These are phyloP conservation scores for Aphanocladium album DNA, from an alignment of 2,329 filamentous ascomycete genomes.

Conservation along the genomic window DNA sequence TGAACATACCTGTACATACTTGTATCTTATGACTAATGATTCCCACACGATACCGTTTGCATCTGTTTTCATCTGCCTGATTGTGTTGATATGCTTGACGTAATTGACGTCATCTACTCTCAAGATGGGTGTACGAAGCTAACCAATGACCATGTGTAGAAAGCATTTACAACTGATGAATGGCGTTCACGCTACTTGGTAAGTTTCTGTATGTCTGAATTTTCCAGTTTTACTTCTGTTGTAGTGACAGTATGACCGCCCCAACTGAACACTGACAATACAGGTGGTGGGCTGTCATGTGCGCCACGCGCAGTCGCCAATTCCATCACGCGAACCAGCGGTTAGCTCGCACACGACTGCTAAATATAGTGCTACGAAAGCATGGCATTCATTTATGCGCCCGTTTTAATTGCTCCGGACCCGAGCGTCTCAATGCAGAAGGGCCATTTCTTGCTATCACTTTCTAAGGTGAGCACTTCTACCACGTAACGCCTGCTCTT, in stretches of 20 bases:
- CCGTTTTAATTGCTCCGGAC: background rate
- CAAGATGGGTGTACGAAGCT: background rate
- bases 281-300: background rate
- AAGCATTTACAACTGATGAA: background rate
- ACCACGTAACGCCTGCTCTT: no score
- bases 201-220: background rate
- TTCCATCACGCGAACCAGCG: background rate
- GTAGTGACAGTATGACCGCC: background rate
- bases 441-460: no score
- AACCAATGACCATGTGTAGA: background rate
- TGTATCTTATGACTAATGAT: conserved; percentile 33
- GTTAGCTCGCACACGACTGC: background rate
- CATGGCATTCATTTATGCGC: background rate
- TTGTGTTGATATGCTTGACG: background rate
- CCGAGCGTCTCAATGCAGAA: background rate
- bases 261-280: background rate
- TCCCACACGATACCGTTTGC: conserved; percentile 10
- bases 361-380: background rate
- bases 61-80: background rate
- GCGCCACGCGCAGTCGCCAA: background rate
- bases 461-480: no score
- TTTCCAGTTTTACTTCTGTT: background rate
- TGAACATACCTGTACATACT: conserved; percentile 33
- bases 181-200: background rate
- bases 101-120: background rate